phyloP scores from a whole-genome alignment of 2,329 filamentous ascomycete genomes.

The Fusarium floridanum region DNA sequence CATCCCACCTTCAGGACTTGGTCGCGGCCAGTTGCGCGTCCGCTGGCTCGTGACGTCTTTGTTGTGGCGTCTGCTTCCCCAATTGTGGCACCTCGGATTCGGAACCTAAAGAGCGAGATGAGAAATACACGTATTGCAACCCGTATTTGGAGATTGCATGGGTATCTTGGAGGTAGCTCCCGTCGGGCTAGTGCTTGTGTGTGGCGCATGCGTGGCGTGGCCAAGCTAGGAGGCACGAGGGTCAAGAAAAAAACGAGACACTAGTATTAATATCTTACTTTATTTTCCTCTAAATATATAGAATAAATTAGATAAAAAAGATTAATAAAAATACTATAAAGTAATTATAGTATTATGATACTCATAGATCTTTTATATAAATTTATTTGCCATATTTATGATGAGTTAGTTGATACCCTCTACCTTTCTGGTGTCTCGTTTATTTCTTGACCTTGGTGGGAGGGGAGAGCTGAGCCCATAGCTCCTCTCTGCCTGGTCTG shows the following conservation, averaged over 20 bases:
- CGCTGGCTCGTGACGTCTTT: slow-evolving; percentile 9
- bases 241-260: too few relatives aligned
- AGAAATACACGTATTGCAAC: slow-evolving; percentile 2
- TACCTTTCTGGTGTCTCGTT: too few relatives aligned
- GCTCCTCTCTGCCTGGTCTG: neutral
- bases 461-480: slow-evolving; percentile 16
- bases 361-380: too few relatives aligned
- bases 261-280: too few relatives aligned
- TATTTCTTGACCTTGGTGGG: neutral
- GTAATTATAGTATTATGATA: too few relatives aligned
- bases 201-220: slow-evolving; percentile 36
- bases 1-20: neutral
- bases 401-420: too few relatives aligned
- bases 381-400: too few relatives aligned
- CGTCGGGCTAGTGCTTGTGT: slow-evolving; percentile 9
- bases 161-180: slow-evolving; percentile 1
- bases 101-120: neutral
- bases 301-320: too few relatives aligned
- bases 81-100: slow-evolving; percentile 12
- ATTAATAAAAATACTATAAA: too few relatives aligned
- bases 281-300: too few relatives aligned
- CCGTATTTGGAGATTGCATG: neutral
- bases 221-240: too few relatives aligned
- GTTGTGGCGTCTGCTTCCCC: slow-evolving; percentile 1
- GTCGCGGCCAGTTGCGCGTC: slow-evolving; percentile 11